Evolutionary conservation across 768 basidiomycete species (phyloP), one percentile per base, ranked within the genome.

Genomic region (Hypholoma sublateritium): DNA sequence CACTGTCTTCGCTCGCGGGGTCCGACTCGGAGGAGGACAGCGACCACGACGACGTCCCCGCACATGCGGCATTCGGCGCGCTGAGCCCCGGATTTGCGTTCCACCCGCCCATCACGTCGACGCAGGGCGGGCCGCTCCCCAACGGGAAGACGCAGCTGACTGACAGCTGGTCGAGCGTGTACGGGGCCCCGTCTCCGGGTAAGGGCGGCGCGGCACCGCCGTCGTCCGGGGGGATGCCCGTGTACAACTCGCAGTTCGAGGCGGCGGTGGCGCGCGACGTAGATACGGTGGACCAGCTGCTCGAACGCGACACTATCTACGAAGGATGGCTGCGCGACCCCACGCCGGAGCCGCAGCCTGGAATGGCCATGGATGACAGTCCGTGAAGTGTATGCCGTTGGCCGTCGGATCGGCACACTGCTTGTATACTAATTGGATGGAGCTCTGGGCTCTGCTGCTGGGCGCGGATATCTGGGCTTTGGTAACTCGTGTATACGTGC

Each of bases 221-320:
- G 24, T 19, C 34, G 14, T 22, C 44, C 16, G 9, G 25, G 12
- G 17, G 24, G 5, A 19, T 43, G 13, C 48, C 21, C 21, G 24
- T 42, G 49, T 52, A 53, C 17, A 83, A 79, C 57, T 85, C 86
- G 4, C 85, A 86, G 59, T 80, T 82, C 55, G 81, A 84, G 21
- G 53, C 53, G 13, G 56, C 21, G 56, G 73, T 86, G 2, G 81
- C 84, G 62, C 75, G 72, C n/a, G 75, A 78, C 59, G 77, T 83
- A 16, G 79, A 80, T 46, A 67, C 74, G 59, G 84, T 84, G 5
- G 79, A 74, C 47, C 82, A 80, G 65, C 63, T 85, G 59, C 68
- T 87, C 58, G 81, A 83, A 65, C 75, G 76, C 59, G 87, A 86
- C 57, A 76, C 86, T 4, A 84, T 85, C 59, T 83, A 79, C 59